Percentiles rank a stretch among this genome's conserved stretches.
Conservation (phyloP, 169 alveolate species). For the Theileria orientalis region DNA sequence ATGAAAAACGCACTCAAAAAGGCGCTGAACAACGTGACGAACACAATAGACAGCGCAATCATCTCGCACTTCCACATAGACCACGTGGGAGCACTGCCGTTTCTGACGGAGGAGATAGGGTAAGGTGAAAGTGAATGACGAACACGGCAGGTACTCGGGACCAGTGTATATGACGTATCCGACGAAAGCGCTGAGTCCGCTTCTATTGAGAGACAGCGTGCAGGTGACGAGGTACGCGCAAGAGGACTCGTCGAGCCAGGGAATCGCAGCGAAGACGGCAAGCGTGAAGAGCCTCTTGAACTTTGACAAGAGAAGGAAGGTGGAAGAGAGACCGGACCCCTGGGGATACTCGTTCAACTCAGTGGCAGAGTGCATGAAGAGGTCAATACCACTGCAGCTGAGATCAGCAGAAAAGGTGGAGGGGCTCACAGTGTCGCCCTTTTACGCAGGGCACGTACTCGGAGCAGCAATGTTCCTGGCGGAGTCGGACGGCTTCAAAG, state of each 20-base stretch:
- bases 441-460: slow-evolving; percentile 97
- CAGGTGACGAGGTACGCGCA: slow-evolving; percentile 81
- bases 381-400: slow-evolving; percentile 87
- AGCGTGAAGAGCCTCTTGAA: slow-evolving; percentile 24
- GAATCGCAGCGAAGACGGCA: slow-evolving; percentile 1
- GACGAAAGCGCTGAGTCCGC: slow-evolving; percentile 94
- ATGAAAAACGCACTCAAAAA: slow-evolving; percentile 67
- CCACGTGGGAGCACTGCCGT: slow-evolving; percentile 99
- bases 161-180: slow-evolving; percentile 95
- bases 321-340: slow-evolving; percentile 63
- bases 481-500: slow-evolving; percentile 87
- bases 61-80: slow-evolving; percentile 97
- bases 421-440: slow-evolving; percentile 89
- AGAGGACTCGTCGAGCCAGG: slow-evolving; percentile 12
- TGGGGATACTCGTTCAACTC: slow-evolving; percentile 83
- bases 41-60: slow-evolving; percentile 87
- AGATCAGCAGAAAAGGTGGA: slow-evolving; percentile 85
- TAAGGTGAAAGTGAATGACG: slow-evolving; percentile 44
- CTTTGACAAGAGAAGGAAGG: slow-evolving; percentile 68
- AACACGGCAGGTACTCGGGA: slow-evolving; percentile 77
- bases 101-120: slow-evolving; percentile 92
- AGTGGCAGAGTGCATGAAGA: slow-evolving; percentile 82
- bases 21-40: slow-evolving; percentile 85
- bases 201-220: slow-evolving; percentile 94
- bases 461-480: slow-evolving; percentile 96